Conservation (phyloP, 2,329 filamentous ascomycete genomes). For the Verticillium longisporum region DNA sequence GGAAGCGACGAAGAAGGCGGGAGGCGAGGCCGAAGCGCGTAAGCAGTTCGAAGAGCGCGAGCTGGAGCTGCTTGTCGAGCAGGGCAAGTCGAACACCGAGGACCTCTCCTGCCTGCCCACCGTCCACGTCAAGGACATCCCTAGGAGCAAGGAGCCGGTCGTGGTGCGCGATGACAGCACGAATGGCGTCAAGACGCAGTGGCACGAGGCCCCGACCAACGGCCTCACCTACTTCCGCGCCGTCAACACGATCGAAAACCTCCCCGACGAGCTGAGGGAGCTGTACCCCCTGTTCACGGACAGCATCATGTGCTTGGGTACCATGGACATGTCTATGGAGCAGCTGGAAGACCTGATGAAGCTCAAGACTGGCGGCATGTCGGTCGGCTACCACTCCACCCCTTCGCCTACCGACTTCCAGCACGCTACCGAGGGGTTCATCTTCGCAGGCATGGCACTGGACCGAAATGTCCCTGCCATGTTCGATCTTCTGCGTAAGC, state of each 20-base stretch:
- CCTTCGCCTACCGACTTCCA: slow-evolving; percentile 68
- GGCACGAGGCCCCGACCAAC: slow-evolving; percentile 90
- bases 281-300: slow-evolving; percentile 88
- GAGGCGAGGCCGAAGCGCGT: slow-evolving; percentile 64
- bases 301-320: slow-evolving; percentile 87
- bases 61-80: slow-evolving; percentile 70
- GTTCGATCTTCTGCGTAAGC: slow-evolving; percentile 74
- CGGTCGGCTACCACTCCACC: slow-evolving; percentile 75
- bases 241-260: slow-evolving; percentile 68
- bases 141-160: slow-evolving; percentile 61
- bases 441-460: slow-evolving; percentile 78
- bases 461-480: slow-evolving; percentile 87
- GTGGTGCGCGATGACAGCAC: slow-evolving; percentile 57
- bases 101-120: slow-evolving; percentile 85
- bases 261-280: slow-evolving; percentile 78
- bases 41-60: slow-evolving; percentile 71
- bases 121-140: slow-evolving; percentile 83
- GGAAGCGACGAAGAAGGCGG: slow-evolving; percentile 60
- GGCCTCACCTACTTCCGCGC: slow-evolving; percentile 94
- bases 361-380: slow-evolving; percentile 87
- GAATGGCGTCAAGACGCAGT: slow-evolving; percentile 67
- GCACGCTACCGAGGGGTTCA: slow-evolving; percentile 70
- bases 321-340: slow-evolving; percentile 82
- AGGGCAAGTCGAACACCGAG: slow-evolving; percentile 76
- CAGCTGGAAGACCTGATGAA: slow-evolving; percentile 94